These are phyloP conservation scores for Inga laurina DNA, from an alignment of 306 rosid genomes.

Conservation along the genomic window DNA sequence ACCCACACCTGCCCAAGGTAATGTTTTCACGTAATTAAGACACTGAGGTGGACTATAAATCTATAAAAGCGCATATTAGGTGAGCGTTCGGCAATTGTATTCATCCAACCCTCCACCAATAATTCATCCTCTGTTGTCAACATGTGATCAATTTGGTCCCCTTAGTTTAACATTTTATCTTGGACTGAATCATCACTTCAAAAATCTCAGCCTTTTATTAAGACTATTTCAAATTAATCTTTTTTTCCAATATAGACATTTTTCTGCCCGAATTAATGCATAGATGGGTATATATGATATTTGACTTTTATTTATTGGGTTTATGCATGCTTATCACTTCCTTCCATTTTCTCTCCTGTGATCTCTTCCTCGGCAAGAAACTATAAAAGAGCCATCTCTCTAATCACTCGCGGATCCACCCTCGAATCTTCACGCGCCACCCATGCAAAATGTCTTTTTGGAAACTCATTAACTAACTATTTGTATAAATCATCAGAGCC, in stretches of 20 bases:
- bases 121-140: not conserved
- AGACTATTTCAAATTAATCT: not conserved
- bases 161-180: not conserved
- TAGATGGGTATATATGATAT: not conserved
- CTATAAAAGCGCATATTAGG: not conserved
- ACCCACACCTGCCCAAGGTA: not conserved
- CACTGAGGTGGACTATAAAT: not conserved
- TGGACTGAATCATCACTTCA: not conserved
- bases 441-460: constrained; percentile 18
- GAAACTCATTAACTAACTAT: not conserved
- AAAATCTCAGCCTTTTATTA: not conserved
- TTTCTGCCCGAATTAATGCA: not conserved
- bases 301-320: not conserved
- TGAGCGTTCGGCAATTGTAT: not conserved
- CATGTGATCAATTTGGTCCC: not conserved
- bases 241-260: not conserved
- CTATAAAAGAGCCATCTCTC: not conserved
- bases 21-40: not conserved
- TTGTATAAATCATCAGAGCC: not conserved
- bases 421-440: not conserved
- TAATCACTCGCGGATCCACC: not conserved
- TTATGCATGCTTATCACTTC: not conserved
- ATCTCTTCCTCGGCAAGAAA: not conserved
- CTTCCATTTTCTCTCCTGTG: not conserved
- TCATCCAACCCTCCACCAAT: not conserved